Evolutionary conservation across 345 rosid species (phyloP).

Genomic region (Pistacia atlantica): DNA sequence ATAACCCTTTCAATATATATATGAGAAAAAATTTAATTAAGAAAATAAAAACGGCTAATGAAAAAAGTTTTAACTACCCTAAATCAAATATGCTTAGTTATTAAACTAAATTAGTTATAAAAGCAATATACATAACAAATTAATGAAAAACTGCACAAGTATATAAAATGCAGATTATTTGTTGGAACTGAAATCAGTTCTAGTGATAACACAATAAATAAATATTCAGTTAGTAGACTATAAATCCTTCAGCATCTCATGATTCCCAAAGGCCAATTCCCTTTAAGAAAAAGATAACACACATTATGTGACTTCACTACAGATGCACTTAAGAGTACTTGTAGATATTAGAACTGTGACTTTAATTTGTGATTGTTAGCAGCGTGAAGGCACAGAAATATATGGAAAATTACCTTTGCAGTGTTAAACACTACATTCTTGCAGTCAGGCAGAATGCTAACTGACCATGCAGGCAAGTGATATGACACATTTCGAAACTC

Average conservation of each 20-base stretch:
- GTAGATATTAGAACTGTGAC: not conserved
- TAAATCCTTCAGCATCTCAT: not conserved
- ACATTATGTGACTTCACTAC: not conserved
- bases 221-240: too few relatives aligned
- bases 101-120: too few relatives aligned
- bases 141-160: too few relatives aligned
- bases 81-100: too few relatives aligned
- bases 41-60: too few relatives aligned
- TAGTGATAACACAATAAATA: too few relatives aligned
- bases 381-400: not conserved
- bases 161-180: too few relatives aligned
- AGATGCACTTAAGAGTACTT: not conserved
- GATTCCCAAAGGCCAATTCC: not conserved
- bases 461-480: constrained; percentile 93
- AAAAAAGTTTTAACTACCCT: too few relatives aligned
- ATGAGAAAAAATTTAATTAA: too few relatives aligned
- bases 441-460: constrained; percentile 95
- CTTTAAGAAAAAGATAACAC: not conserved
- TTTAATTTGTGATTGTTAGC: not conserved
- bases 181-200: too few relatives aligned
- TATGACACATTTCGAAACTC: constrained; percentile 60
- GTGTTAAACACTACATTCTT: constrained; percentile 74
- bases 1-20: too few relatives aligned
- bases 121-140: too few relatives aligned
- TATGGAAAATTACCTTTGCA: constrained; percentile 62